Evolutionary conservation across 106 monocot genomes (phyloP), one percentile per base, ranked within the genome.

Genomic region (Cymbidium sinense): DNA sequence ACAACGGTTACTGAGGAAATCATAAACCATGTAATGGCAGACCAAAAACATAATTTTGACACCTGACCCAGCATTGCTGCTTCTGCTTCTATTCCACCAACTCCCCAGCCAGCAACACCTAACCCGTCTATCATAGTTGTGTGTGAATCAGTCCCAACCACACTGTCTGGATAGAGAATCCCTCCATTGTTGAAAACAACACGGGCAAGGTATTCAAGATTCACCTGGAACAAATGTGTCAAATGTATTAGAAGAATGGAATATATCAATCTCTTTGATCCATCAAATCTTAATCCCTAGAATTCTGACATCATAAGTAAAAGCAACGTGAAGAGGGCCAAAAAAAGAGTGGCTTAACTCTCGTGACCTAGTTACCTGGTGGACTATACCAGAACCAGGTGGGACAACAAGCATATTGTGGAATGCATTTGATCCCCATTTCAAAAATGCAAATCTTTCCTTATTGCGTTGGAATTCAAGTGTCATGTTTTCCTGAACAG

Each of bases 31-130:
- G 58, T 23, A n/a, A n/a, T 67, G 67, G 67, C 33, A 67, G 67
- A 31, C 13, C 28, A 7, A 67, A 67, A 67, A 33, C 31, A 67
- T 13, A 33, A 21, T 30, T 64, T 67, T 17, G 30, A 67, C 86
- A 94, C 96, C 91, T 98, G 94, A 30, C 96, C 96, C 82, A 98
- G 93, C 96, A 98, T 94, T 78, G 91, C 43, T 82, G 96, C 96
- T 70, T 96, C 96, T 51, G 96, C 96, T 88, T 96, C 96, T 62
- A 96, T 96, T 10, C 96, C 96, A 76, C 93, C 93, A 85, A 98
- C 93, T 71, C 70, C 70, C 92, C 92, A 92, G 2, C 92, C 89
- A 79, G 92, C 89, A 83, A 92, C 87, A 75, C 92, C 89, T 58
- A 98, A 80, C 17, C 96, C 96, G 87, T 98, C 93, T 76, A 98